Conservation (phyloP, 768 basidiomycete genomes). For the Kwoniella dendrophila region DNA sequence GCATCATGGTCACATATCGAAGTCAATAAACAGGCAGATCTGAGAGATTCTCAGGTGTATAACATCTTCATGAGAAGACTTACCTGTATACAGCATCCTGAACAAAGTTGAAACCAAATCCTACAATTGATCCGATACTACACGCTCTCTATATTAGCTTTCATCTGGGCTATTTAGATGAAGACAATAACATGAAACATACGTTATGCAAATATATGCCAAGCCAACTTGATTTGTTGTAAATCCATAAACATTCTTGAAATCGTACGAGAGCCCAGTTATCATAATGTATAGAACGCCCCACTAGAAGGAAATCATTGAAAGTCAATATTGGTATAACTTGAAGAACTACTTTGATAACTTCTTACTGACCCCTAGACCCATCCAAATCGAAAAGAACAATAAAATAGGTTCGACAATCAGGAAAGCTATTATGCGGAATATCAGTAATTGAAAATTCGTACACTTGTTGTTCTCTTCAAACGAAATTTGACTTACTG, state of each 20-base stretch:
- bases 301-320: conserved; percentile 59
- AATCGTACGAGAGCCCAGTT: conserved; percentile 60
- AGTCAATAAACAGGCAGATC: no score
- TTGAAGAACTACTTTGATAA: neutral
- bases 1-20: neutral
- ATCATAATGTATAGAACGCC: conserved; percentile 72
- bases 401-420: conserved; percentile 73
- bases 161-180: neutral
- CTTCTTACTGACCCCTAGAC: conserved; percentile 58
- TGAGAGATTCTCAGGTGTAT: no score
- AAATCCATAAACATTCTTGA: conserved; percentile 65
- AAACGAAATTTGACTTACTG: conserved; percentile 59
- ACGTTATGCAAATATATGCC: conserved; percentile 63
- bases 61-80: no score
- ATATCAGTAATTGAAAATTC: neutral
- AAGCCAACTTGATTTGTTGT: conserved; percentile 65
- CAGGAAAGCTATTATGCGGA: conserved; percentile 61
- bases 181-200: conserved; percentile 20
- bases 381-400: conserved; percentile 62
- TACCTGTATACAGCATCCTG: conserved; percentile 51
- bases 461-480: neutral
- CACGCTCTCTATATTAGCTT: neutral
- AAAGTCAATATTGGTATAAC: neutral
- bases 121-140: conserved; percentile 35
- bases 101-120: conserved; percentile 39